Evolutionary conservation across 1,284 basidiomycete genomes (phyloP), one percentile per base, ranked within the genome.

Genomic region (Pascua guehoae): DNA sequence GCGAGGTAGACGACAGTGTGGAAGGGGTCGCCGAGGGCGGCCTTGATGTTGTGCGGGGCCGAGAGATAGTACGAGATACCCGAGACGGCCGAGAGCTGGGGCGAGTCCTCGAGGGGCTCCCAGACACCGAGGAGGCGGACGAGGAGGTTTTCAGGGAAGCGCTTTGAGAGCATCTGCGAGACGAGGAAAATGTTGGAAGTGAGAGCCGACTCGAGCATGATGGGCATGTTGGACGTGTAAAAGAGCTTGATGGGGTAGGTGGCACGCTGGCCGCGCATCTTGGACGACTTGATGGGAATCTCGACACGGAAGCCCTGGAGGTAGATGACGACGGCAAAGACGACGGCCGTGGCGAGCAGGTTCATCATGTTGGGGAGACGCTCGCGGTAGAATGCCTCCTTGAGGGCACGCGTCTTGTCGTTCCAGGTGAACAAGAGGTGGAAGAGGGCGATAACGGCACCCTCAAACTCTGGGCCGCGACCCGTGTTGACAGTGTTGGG

Each of bases 201-300:
- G 59, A 98, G 82, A 12, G 95, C 94, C 32, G 85, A 88, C 79
- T 98, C 90, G 65, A 98, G 86, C 95, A 98, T 98, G 83, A 98
- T 98, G 63, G 95, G 94, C 95, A 98, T 98, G 83, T 98, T 98
- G 63, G 86, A 88, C 24, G 95, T 98, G 81, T 98, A 98, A 82
- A 98, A 98, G 47, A 98, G 85, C 81, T 98, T 98, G 81, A 98
- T 86, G 58, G 96, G 95, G 83, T 96, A 98, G 41, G 86, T 86
- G 48, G 90, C 93, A 49, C 92, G 85, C 79, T 98, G 93, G 38
- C 96, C 95, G 63, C 93, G 85, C 87, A 94, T 93, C 65, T 87
- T 86, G 83, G 92, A 94, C 78, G 86, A 89, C 85, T 98, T 98
- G 78, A 98, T 91, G 15, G 95, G 95, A 73, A 98, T 98, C 78